Conservation (phyloP, 768 basidiomycete genomes). For the Amanita rimosa region DNA sequence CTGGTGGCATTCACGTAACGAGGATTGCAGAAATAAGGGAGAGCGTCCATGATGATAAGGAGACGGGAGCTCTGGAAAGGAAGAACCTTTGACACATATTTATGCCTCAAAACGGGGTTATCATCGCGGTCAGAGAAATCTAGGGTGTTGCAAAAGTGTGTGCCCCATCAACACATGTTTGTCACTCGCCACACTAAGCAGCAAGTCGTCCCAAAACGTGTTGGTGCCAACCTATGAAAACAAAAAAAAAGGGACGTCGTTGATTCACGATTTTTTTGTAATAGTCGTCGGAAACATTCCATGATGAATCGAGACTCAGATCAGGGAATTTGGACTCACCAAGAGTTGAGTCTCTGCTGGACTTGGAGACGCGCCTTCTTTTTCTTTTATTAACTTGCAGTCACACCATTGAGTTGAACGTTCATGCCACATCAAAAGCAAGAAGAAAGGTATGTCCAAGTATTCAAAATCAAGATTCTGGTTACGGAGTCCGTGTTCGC, state of each 20-base stretch:
- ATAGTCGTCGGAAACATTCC: neutral
- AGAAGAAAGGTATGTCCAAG: no score
- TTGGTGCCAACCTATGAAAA: neutral
- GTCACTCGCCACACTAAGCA: neutral
- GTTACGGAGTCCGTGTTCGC: neutral
- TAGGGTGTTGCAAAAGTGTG: neutral
- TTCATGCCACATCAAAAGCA: no score
- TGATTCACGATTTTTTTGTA: no score
- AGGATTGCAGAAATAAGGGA: neutral
- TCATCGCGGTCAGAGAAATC: neutral
- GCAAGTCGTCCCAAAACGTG: neutral
- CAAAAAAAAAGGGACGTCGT: neutral
- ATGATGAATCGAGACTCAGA: neutral
- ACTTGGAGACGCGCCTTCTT: no score
- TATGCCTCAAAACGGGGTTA: neutral
- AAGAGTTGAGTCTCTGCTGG: no score
- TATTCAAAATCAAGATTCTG: no score
- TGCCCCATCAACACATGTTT: constrained; percentile 1
- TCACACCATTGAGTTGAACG: no score
- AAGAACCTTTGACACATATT: neutral
- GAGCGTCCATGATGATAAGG: neutral
- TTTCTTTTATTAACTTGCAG: no score
- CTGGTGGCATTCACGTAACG: neutral
- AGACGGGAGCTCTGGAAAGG: neutral
- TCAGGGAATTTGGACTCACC: no score